Base-by-base conservation (phyloP, 2,329 filamentous ascomycete species). In the Thielaviopsis populi region DNA sequence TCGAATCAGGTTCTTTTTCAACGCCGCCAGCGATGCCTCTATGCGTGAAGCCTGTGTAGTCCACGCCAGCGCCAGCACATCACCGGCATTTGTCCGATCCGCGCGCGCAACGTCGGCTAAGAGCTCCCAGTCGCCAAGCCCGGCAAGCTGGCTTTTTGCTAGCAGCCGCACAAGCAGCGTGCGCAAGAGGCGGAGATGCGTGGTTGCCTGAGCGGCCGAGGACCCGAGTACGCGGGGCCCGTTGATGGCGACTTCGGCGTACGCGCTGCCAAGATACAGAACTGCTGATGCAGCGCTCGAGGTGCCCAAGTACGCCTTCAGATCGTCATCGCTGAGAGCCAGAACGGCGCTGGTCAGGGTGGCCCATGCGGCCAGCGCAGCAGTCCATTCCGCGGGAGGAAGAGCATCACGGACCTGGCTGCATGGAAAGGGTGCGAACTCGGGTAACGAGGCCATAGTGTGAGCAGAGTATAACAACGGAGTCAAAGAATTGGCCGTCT, bases 391-490 rank as follows among this genome's bases (percentile, higher is more conserved):
- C 61, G 79, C 75, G 2, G 83, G 75, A 46, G 80, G 77, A 66
- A 96, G 80, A 68, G 81, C 80, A 68, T 81, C 80, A 70, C 84
- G 84, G 76, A 90, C 84, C 63, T 78, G 76, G 41, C 81, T 76
- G 67, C 85, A 80, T 19, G 91, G 92, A 69, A 94, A 91, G 22
- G 87, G 82, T 65, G 87, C 90, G 73, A 96, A 80, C 41, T 85
- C 80, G 50, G 90, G 90, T 59, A 91, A 75, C 63, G 75, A 71
- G 69, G 74, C 69, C 76, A 79, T 79, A 60, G 59, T 68, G 33
- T 8, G 8, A 37, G 33, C 33, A 37, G 33, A 7, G 33, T 6
- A 37, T 1, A 37, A 10, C 1, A 8, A 37, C 33, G 7, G 33
- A 37, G 8, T 8, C 4, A 37, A 37, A 8, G 33, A 10, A 6